A percentile compares a stretch with the other conserved stretches of the same genome.
Evolutionary conservation across 495 filamentous ascomycete species (phyloP).

Genomic region (Hypoxylon intermedium): DNA sequence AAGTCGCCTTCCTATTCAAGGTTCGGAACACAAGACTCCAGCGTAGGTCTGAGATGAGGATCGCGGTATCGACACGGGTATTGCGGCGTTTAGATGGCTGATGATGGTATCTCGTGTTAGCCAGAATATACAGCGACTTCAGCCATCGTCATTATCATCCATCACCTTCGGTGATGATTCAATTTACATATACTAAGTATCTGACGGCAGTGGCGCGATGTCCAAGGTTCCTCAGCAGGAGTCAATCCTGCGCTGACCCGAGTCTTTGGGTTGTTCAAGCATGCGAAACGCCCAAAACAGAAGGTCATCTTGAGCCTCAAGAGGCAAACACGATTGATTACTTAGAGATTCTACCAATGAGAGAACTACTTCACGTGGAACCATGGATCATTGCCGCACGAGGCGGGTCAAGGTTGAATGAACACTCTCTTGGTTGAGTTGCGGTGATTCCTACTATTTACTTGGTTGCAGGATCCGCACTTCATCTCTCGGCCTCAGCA

Average conservation of each 20-base stretch:
- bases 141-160: no score
- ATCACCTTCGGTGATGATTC: background rate
- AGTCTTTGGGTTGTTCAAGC: background rate
- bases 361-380: background rate
- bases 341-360: background rate
- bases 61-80: no score
- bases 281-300: background rate
- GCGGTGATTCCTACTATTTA: conserved; percentile 18
- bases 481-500: no score
- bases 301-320: background rate
- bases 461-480: conserved; percentile 9
- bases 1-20: no score
- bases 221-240: background rate
- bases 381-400: background rate
- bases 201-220: background rate
- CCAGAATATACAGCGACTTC: no score
- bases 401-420: background rate
- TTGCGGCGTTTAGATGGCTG: no score
- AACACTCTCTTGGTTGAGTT: conserved; percentile 17
- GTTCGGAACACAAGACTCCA: no score
- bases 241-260: background rate
- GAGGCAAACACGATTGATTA: background rate
- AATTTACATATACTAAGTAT: background rate
- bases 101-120: no score
- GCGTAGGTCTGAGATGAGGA: no score